A percentile compares a stretch with the other conserved stretches of the same genome.
phyloP scores from a whole-genome alignment of 257 asterid species.

The Catharanthus roseus region DNA sequence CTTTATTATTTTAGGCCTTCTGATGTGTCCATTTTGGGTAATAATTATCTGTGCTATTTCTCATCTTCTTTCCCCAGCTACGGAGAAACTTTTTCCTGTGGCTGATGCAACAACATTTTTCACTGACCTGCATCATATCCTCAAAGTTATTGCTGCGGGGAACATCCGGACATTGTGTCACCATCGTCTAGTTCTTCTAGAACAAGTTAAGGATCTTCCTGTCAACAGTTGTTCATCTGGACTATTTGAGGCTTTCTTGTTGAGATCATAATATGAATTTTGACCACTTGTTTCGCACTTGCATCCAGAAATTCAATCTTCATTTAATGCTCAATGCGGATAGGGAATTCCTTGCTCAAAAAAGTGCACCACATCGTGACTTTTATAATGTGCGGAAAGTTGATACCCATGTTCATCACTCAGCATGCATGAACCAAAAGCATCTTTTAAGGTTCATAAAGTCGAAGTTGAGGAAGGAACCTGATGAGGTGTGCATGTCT shows the following conservation, averaged over 20 bases:
- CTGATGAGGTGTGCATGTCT: constrained; percentile 67
- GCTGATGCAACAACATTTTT: constrained; percentile 93
- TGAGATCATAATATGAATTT: constrained; percentile 6
- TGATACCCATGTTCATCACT: constrained; percentile 98
- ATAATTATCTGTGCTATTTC: constrained; percentile 18
- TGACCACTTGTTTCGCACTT: neutral
- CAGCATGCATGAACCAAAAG: constrained; percentile 99
- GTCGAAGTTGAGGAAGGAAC: constrained; percentile 94
- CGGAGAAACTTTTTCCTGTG: constrained; percentile 76
- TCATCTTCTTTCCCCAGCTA: constrained; percentile 46
- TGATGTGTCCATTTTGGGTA: neutral
- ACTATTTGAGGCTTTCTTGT: constrained; percentile 1
- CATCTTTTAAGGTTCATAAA: constrained; percentile 90
- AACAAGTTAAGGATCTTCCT: constrained; percentile 50
- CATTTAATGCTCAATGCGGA: constrained; percentile 99
- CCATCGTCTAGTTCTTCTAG: constrained; percentile 89
- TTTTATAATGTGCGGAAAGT: constrained; percentile 96
- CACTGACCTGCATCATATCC: constrained; percentile 92
- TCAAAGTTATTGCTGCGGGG: constrained; percentile 92
- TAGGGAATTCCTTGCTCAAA: constrained; percentile 94
- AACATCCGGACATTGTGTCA: constrained; percentile 87
- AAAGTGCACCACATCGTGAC: constrained; percentile 99
- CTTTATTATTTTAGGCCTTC: constrained; percentile 6
- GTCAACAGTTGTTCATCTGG: constrained; percentile 11
- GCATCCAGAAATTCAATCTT: constrained; percentile 89